A percentile compares a stretch with the other conserved stretches of the same genome.
Evolutionary conservation across 2,329 filamentous ascomycete genomes (phyloP).

Genomic region (Trichoderma sp.): DNA sequence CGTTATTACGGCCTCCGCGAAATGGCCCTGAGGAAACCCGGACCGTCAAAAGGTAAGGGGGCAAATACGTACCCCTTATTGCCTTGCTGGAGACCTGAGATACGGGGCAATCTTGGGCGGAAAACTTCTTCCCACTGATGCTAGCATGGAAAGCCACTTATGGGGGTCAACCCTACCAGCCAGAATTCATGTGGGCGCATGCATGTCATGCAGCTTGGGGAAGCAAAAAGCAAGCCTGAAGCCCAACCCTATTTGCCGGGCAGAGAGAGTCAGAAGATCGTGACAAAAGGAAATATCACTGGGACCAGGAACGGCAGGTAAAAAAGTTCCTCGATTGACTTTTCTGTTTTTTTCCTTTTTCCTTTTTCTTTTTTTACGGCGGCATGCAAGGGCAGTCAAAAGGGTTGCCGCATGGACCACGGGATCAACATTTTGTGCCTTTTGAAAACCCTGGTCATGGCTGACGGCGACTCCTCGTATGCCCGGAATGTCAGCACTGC

Average conservation of each 20-base stretch:
- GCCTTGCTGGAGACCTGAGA: slow-evolving; percentile 2
- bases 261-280: not conserved
- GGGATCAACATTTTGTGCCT: not conserved
- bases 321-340: not conserved
- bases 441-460: not conserved
- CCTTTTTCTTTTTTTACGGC: not conserved
- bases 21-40: not conserved
- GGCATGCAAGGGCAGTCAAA: not conserved
- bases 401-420: not conserved
- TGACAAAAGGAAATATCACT: not conserved
- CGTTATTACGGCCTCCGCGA: not conserved
- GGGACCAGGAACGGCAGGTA: not conserved
- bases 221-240: slow-evolving; percentile 10
- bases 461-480: not conserved
- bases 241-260: not conserved
- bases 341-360: not conserved
- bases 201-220: slow-evolving; percentile 27
- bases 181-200: slow-evolving; percentile 25
- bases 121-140: not conserved
- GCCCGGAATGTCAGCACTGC: not conserved
- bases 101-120: not conserved
- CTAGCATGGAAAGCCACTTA: not conserved
- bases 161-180: not conserved
- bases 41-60: not conserved
- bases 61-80: slow-evolving; percentile 3